Conservation (phyloP, 1,139 yeast species). For the Candida albicans region DNA sequence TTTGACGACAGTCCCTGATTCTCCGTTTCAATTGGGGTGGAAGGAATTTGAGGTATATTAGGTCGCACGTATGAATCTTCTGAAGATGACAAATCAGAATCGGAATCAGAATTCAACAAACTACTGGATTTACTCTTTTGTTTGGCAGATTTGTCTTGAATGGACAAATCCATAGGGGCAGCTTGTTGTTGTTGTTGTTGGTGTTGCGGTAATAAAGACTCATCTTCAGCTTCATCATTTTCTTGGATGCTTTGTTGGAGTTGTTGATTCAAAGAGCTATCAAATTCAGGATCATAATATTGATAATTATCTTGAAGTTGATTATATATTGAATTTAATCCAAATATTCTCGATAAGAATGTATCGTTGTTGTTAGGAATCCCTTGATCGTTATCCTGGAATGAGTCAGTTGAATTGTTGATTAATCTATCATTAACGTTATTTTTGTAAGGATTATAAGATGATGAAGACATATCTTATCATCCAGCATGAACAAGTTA, state of each 20-base stretch:
- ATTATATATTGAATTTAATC: constrained; percentile 50
- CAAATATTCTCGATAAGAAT: constrained; percentile 57
- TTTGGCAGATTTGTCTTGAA: background rate
- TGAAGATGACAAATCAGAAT: constrained; percentile 32
- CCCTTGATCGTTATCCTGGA: background rate
- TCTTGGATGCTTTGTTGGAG: constrained; percentile 1
- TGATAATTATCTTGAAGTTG: constrained; percentile 42
- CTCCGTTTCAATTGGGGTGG: background rate
- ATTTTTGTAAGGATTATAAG: constrained; percentile 5
- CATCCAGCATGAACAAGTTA: background rate
- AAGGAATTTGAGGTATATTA: constrained; percentile 1
- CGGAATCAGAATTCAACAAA: constrained; percentile 36
- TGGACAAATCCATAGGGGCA: background rate
- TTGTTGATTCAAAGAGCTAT: constrained; percentile 13
- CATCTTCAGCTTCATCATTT: constrained; percentile 12
- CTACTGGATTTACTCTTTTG: constrained; percentile 9
- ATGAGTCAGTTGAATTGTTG: constrained; percentile 1
- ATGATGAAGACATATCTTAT: constrained; percentile 1
- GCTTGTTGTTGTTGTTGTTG: constrained; percentile 3
- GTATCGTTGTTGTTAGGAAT: constrained; percentile 36
- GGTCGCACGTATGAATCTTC: constrained; percentile 19
- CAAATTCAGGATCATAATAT: constrained; percentile 40
- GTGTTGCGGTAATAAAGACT: constrained; percentile 6
- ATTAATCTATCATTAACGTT: background rate
- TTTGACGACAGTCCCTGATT: background rate